Base-by-base conservation (phyloP, 768 basidiomycete species). In the Chiua virens region DNA sequence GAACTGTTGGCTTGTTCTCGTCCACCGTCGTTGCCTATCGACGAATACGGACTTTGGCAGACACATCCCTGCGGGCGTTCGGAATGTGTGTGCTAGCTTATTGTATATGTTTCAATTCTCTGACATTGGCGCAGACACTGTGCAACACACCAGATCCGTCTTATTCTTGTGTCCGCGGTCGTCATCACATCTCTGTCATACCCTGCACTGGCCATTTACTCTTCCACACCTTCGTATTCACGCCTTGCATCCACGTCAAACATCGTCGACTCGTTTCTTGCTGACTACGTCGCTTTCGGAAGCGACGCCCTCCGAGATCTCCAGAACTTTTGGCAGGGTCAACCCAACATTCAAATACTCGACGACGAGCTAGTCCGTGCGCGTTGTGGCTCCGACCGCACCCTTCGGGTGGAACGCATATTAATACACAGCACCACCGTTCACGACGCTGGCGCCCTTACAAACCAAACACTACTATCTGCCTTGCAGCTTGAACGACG, bases 171-270 rank as follows among this genome's bases (percentile, higher is more conserved):
- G 54, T 93, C 89, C 20, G 82, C 87, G 45, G 80, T 92, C 51
- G 91, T 94, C 56, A 93, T 94, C 64, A 88, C 91, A 49, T 87
- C 87, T 17, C 81, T 95, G 49, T 89, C 92, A 63, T 93, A 92
- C 58, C 92, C 92, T n/a, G 92, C 92, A 18, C 79, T 95, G 45
- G 83, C 89, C 44, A 79, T 89, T 50, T 92, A 93, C 66, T 84
- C 84, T 21, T 86, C 88, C 2, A 84, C 89, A 1, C 80, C 83
- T 51, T 80, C 82, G 0, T 80, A 81, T 67, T 86, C 76, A 45
- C 68, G 62, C 43, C 77, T 76, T 58, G 82, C 77, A 54, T 78
- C 73, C 70, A 70, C 78, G 17, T 74, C 77, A 25, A 75, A 73
- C 42, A 77, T 87, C n/a, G 76, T 90, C 49, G 80, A 86, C 59